These are phyloP conservation scores for Helminthosporium solani DNA, from an alignment of 2,329 filamentous ascomycete genomes.

Conservation along the genomic window DNA sequence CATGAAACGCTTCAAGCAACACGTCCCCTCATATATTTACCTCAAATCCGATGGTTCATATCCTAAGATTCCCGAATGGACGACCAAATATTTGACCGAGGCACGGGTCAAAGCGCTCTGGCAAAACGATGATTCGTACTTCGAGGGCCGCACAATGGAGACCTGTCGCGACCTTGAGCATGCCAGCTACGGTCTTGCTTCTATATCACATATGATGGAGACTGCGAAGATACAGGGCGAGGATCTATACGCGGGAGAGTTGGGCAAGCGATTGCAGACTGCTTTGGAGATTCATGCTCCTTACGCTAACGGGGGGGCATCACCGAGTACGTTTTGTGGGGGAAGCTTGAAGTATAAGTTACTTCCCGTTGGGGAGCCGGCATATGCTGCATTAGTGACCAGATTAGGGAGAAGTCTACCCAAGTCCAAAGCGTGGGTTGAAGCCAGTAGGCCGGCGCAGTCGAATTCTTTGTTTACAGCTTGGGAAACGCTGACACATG, in stretches of 20 bases:
- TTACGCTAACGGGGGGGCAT: not conserved
- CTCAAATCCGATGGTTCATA: not conserved
- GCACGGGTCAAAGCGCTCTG: not conserved
- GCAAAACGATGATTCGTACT: not conserved
- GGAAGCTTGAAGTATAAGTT: not conserved
- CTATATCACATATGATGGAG: constrained; percentile 1
- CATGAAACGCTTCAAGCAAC: constrained; percentile 1
- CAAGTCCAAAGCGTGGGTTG: not conserved
- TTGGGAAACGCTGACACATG: constrained; percentile 2
- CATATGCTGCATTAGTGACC: not conserved
- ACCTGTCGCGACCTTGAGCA: constrained; percentile 3
- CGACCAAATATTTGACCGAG: constrained; percentile 1
- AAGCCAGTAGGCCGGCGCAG: not conserved
- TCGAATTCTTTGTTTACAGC: constrained; percentile 2
- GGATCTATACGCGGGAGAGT: not conserved
- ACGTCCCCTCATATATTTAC: constrained; percentile 1
- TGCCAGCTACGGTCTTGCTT: constrained; percentile 1
- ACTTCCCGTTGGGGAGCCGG: constrained; percentile 1
- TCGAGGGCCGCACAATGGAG: constrained; percentile 1
- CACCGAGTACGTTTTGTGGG: not conserved
- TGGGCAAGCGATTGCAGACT: not conserved
- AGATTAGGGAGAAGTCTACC: not conserved
- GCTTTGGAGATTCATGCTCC: constrained; percentile 1
- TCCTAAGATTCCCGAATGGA: constrained; percentile 3
- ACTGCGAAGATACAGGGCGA: constrained; percentile 1